Evolutionary conservation across 306 rosid species (phyloP), one percentile per base, ranked within the genome.

Genomic region (Vigna radiata): DNA sequence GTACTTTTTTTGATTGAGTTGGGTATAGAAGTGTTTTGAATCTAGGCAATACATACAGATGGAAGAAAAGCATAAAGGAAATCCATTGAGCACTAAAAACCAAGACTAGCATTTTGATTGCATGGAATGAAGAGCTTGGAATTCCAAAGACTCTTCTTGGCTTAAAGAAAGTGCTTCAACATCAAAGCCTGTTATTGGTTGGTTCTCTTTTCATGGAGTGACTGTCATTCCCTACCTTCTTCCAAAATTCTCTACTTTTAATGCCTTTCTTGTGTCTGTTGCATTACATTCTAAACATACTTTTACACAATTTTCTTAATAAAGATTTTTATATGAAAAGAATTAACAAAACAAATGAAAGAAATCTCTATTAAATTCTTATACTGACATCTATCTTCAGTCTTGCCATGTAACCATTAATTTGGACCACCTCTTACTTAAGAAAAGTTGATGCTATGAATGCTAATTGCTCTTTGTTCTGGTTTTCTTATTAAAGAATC

Each of bases 121-220:
- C 86, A 80, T 86, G 83, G 92, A 87, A 77, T 64, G 70, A 63
- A 83, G 96, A 85, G 91, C 92, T 77, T 83, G 92, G 92, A 90
- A 88, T 90, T 88, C 91, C 85, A 88, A 88, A 90, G 96, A 77
- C 60, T 49, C 73, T 44, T 49, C 73, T 44, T 77, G 19, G 52
- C 81, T 54, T 79, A 87, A 90, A 88, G 82, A 79, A 73, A 79
- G 79, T 83, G 39, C 70, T 49, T 11, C 13, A 52, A 82, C 87
- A 74, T 72, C 80, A 91, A 84, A 89, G 85, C 76, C 70, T 66
- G 56, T 53, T 76, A 61, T 80, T 84, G 79, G 69, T 82, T 78
- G 15, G 50, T 86, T 61, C 55, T 49, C 64, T 62, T 70, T 69
- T 39, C 14, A 39, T n/a, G 43, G 71, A 23, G 75, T 31, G 74